Conservation (phyloP, 2,329 filamentous ascomycete species). For the Zymoseptoria pseudotritici region DNA sequence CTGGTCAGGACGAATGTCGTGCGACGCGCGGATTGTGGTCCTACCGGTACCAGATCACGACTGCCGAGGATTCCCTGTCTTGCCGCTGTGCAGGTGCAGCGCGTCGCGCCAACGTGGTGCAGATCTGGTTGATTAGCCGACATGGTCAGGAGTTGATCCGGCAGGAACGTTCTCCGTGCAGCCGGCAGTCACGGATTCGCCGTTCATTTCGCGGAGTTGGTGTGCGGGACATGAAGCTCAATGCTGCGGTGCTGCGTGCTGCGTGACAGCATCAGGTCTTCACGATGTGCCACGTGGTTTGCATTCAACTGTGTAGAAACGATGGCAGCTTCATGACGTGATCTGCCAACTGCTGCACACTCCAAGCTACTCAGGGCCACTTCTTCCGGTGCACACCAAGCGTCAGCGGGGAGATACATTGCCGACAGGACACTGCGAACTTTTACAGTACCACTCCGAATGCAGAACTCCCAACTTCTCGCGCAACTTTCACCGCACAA, state of each 20-base stretch:
- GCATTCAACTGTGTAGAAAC: neutral
- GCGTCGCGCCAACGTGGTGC: neutral
- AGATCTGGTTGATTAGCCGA: neutral
- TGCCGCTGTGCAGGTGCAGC: neutral
- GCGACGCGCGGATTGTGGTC: neutral
- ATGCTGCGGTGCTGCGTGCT: neutral
- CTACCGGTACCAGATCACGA: neutral
- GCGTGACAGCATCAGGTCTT: neutral
- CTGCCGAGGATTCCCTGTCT: neutral
- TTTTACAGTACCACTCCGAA: no score
- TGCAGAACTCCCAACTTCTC: no score
- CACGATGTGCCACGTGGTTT: neutral
- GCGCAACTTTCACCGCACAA: no score
- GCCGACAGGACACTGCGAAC: no score
- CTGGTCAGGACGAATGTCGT: neutral
- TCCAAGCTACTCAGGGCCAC: no score
- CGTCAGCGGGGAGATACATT: no score
- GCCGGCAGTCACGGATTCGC: neutral
- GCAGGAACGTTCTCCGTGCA: neutral
- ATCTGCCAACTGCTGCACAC: no score
- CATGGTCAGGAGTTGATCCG: neutral
- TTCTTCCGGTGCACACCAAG: no score
- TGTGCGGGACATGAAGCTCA: neutral
- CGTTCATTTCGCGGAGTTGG: neutral
- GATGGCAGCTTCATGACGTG: neutral